Base-by-base conservation (phyloP, 169 alveolate species). In the Toxoplasma gondii region DNA sequence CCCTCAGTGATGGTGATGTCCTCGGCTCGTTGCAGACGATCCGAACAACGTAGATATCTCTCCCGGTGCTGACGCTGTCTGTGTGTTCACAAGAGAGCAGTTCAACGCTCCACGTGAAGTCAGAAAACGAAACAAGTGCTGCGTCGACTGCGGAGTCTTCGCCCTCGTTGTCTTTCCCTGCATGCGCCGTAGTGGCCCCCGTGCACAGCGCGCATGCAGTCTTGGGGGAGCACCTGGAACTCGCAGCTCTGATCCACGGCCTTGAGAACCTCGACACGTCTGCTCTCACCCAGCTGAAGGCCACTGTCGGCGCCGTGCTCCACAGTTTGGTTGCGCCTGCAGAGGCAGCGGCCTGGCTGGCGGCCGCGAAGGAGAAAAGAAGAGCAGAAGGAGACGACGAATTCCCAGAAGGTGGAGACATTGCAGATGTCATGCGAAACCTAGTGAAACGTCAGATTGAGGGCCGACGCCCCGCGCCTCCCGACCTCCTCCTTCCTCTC, bases 401-500 rank as follows among this genome's bases (percentile, higher is more conserved):
- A 69, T 24, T 31, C 16, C 31, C 69, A 10, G 82, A 38, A 36
- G 39, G 45, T 31, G 80, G 29, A 0, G 95, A 84, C 49, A 82
- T 90, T 31, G 93, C 83, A 36, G 94, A 39, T 12, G 41, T 87
- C 83, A 31, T 94, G 49, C 54, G 84, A 9, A 53, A 84, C 41
- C 93, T 94, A 80, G 88, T 90, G 31, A 78, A 49, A 83, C 45
- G 94, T 74, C 81, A 86, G 41, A 49, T 84, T 9, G 88, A 86
- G 58, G 95, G 93, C 29, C 82, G 95, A 10, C 54, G 44, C 19
- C 45, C 93, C 0, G 64, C 96, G 38, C 96, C 96, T 27, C 45
- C 24, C 27, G 94, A 91, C 69, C 92, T 94, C 41, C 90, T 92
- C 45, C 64, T 94, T 38, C 95, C 96, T 49, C 94, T 97, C 41